phyloP scores from a whole-genome alignment of 2,329 filamentous ascomycete genomes.

The Lasiodiplodia theobromae region DNA sequence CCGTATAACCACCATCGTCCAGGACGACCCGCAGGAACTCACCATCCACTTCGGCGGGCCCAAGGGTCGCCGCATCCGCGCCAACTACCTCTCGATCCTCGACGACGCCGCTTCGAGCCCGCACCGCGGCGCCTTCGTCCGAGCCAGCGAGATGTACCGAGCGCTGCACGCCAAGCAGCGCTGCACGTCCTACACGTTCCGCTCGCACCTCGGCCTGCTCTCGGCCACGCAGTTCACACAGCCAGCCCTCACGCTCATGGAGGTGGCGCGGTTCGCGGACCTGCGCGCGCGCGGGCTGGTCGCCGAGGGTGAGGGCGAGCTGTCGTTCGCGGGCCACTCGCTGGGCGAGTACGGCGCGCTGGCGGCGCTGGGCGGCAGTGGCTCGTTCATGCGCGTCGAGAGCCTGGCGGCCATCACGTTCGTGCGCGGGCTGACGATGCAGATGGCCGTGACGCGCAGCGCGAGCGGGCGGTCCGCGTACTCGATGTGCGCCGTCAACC shows the following conservation, averaged over 20 bases:
- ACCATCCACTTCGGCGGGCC: constrained; percentile 51
- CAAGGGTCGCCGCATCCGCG: constrained; percentile 41
- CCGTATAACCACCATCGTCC: constrained; percentile 46
- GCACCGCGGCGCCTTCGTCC: constrained; percentile 14
- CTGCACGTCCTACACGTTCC: constrained; percentile 35
- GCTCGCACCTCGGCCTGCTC: constrained; percentile 33
- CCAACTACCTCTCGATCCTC: constrained; percentile 44
- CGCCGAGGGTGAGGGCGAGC: background rate
- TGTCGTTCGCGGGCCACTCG: constrained; percentile 33
- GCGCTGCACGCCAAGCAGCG: constrained; percentile 23
- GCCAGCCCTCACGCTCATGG: constrained; percentile 34
- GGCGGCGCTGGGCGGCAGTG: constrained; percentile 30
- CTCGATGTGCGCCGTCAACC: constrained; percentile 36
- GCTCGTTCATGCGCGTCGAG: constrained; percentile 34
- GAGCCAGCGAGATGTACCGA: constrained; percentile 14
- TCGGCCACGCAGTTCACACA: constrained; percentile 38
- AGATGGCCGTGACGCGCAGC: constrained; percentile 35
- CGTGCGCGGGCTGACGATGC: constrained; percentile 36
- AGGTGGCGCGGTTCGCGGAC: constrained; percentile 30
- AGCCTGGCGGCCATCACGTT: constrained; percentile 35
- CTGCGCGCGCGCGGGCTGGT: constrained; percentile 28
- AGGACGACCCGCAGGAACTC: constrained; percentile 47
- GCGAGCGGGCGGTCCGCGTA: constrained; percentile 32
- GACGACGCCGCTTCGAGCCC: constrained; percentile 27
- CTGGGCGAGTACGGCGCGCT: constrained; percentile 36